Evolutionary conservation across 139 green algal genomes (phyloP).

Genomic region (Zygnema circumcarinatum): DNA sequence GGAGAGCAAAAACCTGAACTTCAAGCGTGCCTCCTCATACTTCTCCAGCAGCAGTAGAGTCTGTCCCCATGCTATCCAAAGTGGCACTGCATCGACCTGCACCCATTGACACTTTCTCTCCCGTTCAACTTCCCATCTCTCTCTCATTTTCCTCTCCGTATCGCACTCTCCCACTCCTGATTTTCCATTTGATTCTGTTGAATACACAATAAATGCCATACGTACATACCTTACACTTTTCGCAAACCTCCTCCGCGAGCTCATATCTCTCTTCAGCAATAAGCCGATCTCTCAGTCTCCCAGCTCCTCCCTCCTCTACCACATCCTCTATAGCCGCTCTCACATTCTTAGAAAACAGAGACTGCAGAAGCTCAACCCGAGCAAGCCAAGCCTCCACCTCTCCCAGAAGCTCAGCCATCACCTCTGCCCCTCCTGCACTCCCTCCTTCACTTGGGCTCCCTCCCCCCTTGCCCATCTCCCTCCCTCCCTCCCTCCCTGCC

Average conservation of each 20-base stretch:
- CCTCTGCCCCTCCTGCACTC: conserved; percentile 18
- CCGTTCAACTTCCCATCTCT: too few relatives aligned
- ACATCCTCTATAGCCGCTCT: conserved; percentile 29
- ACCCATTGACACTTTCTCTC: neutral
- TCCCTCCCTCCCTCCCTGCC: neutral
- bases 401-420: conserved; percentile 11
- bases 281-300: conserved; percentile 34
- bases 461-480: neutral
- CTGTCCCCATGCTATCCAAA: conserved; percentile 43
- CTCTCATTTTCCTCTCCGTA: neutral
- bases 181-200: too few relatives aligned
- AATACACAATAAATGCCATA: too few relatives aligned
- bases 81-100: conserved; percentile 24
- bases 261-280: conserved; percentile 49
- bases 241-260: conserved; percentile 33
- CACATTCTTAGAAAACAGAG: conserved; percentile 28
- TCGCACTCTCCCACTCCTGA: neutral
- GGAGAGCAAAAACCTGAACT: conserved; percentile 24
- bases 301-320: conserved; percentile 17
- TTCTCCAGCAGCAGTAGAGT: conserved; percentile 30
- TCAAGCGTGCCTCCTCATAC: conserved; percentile 17
- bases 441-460: conserved; percentile 15
- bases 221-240: conserved; percentile 52
- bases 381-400: conserved; percentile 29
- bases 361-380: conserved; percentile 43